Percentiles rank a stretch among this genome's conserved stretches.
Conservation (phyloP, 73 alveolate genomes). For the Tetrahymena borealis region DNA sequence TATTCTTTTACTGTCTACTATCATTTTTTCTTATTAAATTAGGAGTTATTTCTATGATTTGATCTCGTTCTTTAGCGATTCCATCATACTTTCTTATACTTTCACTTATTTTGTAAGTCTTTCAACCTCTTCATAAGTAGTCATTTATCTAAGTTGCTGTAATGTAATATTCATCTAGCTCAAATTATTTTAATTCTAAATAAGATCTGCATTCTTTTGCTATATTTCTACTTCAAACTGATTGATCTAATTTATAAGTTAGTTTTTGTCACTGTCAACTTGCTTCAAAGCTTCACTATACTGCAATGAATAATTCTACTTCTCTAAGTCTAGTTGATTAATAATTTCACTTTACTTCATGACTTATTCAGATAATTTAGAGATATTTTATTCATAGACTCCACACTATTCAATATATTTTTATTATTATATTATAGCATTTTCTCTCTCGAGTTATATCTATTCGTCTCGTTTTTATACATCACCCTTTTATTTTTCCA, state of each 20-base stretch:
- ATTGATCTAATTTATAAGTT: neutral
- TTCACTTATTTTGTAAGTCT: neutral
- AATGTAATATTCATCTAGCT: neutral
- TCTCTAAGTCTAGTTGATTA: neutral
- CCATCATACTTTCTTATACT: neutral
- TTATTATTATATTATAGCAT: neutral
- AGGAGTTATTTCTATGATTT: neutral
- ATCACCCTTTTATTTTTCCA: neutral
- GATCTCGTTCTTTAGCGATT: neutral
- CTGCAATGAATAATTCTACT: neutral
- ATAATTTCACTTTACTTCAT: neutral
- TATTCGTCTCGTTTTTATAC: neutral
- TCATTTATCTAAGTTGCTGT: neutral
- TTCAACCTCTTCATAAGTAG: neutral
- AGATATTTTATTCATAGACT: neutral
- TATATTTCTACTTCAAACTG: neutral
- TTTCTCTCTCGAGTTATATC: neutral
- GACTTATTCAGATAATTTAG: neutral
- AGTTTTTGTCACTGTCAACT: neutral
- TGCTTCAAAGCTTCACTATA: neutral
- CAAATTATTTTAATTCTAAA: neutral
- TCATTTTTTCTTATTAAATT: neutral
- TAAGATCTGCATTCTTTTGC: neutral
- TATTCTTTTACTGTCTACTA: neutral
- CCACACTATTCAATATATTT: neutral